A percentile compares a stretch with the other conserved stretches of the same genome.
Conservation (phyloP, 2,329 filamentous ascomycete species). For the Emmonsiellopsis sp. region DNA sequence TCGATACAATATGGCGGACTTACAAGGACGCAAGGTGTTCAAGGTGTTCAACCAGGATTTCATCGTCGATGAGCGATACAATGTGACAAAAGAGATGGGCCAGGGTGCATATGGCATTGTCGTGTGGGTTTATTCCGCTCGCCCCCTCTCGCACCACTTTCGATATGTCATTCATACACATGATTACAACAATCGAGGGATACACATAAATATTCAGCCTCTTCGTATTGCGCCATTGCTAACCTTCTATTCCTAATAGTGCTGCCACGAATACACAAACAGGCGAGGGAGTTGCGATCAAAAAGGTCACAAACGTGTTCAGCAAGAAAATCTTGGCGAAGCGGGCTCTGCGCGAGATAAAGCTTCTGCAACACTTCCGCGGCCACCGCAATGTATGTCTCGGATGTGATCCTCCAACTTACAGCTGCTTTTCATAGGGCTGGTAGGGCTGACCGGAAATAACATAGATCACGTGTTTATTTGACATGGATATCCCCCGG, state of each 20-base stretch:
- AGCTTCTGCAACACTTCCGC: conserved; percentile 94
- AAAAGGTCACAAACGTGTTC: conserved; percentile 99
- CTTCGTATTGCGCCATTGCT: neutral
- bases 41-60: conserved; percentile 99
- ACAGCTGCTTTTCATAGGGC: neutral
- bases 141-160: neutral
- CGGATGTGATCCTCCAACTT: neutral
- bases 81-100: conserved; percentile 95
- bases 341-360: conserved; percentile 94
- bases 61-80: conserved; percentile 95
- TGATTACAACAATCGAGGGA: neutral
- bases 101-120: conserved; percentile 98
- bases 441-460: conserved; percentile 26
- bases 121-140: conserved; percentile 56
- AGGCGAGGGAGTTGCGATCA: conserved; percentile 91
- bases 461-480: conserved; percentile 86
- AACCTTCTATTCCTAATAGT: conserved; percentile 39
- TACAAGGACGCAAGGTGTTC: conserved; percentile 78
- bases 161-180: neutral
- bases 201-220: no score
- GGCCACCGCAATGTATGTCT: conserved; percentile 70
- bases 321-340: conserved; percentile 99
- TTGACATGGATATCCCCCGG: conserved; percentile 98
- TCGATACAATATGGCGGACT: conserved; percentile 44
- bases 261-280: conserved; percentile 87